phyloP scores from a whole-genome alignment of 257 asterid genomes.

The Nicotiana sylvestris region DNA sequence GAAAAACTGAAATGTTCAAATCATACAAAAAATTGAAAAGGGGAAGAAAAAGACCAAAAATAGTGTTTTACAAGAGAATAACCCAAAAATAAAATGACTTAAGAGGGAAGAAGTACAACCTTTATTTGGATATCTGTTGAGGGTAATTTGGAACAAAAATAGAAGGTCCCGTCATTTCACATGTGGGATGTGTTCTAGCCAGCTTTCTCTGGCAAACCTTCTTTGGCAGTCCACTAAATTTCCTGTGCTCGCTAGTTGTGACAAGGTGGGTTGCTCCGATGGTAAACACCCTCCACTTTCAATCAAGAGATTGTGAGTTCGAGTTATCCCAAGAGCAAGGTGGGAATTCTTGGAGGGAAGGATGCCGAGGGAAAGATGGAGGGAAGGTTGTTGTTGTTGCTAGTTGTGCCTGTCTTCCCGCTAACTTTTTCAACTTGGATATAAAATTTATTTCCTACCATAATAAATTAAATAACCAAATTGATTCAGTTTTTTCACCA shows the following conservation, averaged over 20 bases:
- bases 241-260: constrained; percentile 34
- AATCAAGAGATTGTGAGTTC: too few relatives aligned
- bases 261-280: too few relatives aligned
- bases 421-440: constrained; percentile 23
- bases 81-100: too few relatives aligned
- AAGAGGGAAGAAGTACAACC: neutral
- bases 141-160: constrained; percentile 28
- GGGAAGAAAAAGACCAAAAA: too few relatives aligned
- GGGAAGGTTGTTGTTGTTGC: neutral
- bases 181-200: constrained; percentile 37
- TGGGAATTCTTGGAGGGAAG: too few relatives aligned
- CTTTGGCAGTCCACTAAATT: constrained; percentile 6
- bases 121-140: neutral
- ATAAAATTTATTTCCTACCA: neutral
- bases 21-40: too few relatives aligned
- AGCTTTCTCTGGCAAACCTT: constrained; percentile 42
- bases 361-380: too few relatives aligned
- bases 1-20: too few relatives aligned
- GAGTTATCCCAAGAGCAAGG: too few relatives aligned
- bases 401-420: constrained; percentile 18
- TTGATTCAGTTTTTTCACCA: neutral
- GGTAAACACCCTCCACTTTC: too few relatives aligned
- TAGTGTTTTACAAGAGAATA: too few relatives aligned
- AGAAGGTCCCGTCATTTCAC: constrained; percentile 33
- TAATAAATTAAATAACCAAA: neutral